Percentiles rank a stretch among this genome's conserved stretches.
phyloP scores from a whole-genome alignment of 192 early-diverging fungal species.

The Podochytrium sp. region DNA sequence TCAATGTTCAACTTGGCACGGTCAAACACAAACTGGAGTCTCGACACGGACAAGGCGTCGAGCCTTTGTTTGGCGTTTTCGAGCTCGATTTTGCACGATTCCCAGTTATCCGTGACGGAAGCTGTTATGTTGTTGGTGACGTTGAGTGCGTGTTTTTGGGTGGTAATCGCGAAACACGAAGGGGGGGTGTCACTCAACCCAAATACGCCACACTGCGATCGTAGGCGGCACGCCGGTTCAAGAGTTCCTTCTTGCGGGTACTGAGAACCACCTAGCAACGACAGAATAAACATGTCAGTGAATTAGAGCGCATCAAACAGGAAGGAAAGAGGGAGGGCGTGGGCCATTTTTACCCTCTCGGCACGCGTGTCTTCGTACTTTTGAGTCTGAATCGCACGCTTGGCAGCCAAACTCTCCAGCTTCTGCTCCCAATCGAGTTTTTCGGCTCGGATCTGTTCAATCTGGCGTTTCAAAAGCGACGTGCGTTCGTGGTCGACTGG shows the following conservation, averaged over 20 bases:
- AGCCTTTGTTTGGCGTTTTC: constrained; percentile 23
- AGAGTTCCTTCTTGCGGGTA: constrained; percentile 43
- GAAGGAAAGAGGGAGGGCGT: no score
- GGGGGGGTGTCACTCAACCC: no score
- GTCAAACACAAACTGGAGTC: constrained; percentile 9
- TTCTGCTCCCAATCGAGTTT: constrained; percentile 26
- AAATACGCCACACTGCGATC: constrained; percentile 37
- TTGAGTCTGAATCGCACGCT: constrained; percentile 41
- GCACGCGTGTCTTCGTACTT: no score
- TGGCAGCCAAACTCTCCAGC: constrained; percentile 31
- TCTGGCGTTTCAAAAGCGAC: constrained; percentile 20
- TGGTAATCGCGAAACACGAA: no score
- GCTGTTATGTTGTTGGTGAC: not conserved
- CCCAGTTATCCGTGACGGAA: constrained; percentile 3
- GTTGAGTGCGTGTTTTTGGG: no score
- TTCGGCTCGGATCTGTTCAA: constrained; percentile 39
- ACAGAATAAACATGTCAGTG: no score
- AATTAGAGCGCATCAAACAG: no score
- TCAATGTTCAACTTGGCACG: constrained; percentile 34
- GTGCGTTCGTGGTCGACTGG: constrained; percentile 52
- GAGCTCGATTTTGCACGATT: not conserved
- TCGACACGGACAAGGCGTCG: not conserved
- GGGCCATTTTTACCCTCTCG: no score
- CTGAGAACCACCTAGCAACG: no score
- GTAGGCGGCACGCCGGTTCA: constrained; percentile 34